Evolutionary conservation across 1,139 yeast genomes (phyloP), one percentile per base, ranked within the genome.

Genomic region (Sugiyamaella sp.): DNA sequence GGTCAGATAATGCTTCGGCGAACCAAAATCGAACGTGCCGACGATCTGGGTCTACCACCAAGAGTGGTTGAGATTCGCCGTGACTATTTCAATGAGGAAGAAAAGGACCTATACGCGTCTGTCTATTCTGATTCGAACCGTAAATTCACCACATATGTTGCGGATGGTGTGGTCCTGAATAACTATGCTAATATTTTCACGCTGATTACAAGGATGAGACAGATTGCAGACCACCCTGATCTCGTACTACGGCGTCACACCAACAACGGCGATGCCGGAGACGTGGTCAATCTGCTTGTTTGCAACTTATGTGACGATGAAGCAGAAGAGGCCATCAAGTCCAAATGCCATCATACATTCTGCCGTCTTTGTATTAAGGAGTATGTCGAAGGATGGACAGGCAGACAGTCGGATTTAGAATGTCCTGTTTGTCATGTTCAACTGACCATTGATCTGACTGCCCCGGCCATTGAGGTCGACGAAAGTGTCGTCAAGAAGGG

Each of bases 341-440:
- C 97, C 1, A 87, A 86, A 67, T 93, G 99, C 67, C 97, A 88
- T 63, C 99, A 93, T 66, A 80, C 81, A 55, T 93, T 93, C 67
- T 93, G 99, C 68, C 80, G 99, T 38, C 77, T 93, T 77, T 93
- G 99, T 69, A 82, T 93, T 55, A 83, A 80, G 60, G 99, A 95
- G 68, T 93, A 93, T 65, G 81, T 86, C 48, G 97, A 90, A 59
- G 85, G 95, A 49, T 91, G 80, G 68, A 77, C 80, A 59, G 96
- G 95, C 3, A 80, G 76, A 5, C 79, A 74, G 71, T 39, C 39
- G 6, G 80, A 81, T 47, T 73, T 91, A 44, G 83, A 88, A 56
- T 93, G 99, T 66, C 99, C 99, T 0, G 96, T 93, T 5, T 93
- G 99, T 66, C 99, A 91, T 66, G 89, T 93, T 59, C 90, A 93